Conservation (phyloP, 1,284 basidiomycete genomes). For the Filobasidium uniguttulatum region DNA sequence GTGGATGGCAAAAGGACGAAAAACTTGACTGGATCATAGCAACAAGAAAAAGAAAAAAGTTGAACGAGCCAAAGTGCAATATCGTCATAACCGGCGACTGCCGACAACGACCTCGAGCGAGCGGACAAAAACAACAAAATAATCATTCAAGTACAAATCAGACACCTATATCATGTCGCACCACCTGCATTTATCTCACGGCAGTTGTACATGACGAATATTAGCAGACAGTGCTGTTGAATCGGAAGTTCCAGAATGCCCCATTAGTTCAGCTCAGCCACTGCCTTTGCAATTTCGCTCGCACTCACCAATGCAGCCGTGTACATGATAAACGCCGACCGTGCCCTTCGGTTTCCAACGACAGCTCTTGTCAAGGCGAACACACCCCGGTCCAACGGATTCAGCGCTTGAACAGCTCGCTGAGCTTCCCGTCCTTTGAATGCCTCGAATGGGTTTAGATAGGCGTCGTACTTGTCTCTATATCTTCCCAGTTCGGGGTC, state of each 20-base stretch:
- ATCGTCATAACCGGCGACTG: no score
- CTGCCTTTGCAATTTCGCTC: background rate
- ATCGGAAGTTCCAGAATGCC: background rate
- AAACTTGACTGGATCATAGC: no score
- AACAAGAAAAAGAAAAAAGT: no score
- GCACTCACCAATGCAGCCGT: constrained; percentile 29
- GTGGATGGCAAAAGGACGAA: no score
- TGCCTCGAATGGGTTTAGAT: constrained; percentile 93
- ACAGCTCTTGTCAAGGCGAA: constrained; percentile 72
- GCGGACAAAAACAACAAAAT: background rate
- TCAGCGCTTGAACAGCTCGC: constrained; percentile 76
- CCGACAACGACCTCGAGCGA: no score
- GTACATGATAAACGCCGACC: constrained; percentile 39
- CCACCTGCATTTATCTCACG: no score
- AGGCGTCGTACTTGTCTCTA: constrained; percentile 79
- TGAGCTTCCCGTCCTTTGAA: constrained; percentile 94
- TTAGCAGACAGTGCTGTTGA: background rate
- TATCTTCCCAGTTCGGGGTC: constrained; percentile 75
- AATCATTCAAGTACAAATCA: background rate
- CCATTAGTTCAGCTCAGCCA: background rate
- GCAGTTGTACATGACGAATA: constrained; percentile 1
- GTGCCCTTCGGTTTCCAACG: constrained; percentile 70
- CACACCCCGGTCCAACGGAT: constrained; percentile 78
- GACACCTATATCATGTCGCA: background rate
- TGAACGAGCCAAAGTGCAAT: no score